Evolutionary conservation across 75 land plant species (phyloP).

Genomic region (Cupressus sempervirens): DNA sequence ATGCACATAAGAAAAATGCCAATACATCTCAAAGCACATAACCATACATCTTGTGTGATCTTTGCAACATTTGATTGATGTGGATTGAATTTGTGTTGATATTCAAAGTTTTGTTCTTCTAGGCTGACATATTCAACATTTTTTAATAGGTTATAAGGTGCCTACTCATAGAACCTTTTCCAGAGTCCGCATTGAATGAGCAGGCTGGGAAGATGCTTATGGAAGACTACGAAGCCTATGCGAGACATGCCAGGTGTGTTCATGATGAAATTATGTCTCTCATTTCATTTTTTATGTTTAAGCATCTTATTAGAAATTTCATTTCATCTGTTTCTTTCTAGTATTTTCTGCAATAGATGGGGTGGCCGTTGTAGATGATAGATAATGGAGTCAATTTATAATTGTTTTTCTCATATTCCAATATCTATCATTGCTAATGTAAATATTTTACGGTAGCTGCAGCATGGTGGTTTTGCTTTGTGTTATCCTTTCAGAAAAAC

Average conservation of each 20-base stretch:
- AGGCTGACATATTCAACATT: not conserved
- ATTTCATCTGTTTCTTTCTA: not conserved
- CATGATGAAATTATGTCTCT: not conserved
- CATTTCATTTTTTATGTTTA: not conserved
- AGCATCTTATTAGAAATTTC: not conserved
- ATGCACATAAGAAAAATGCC: not conserved
- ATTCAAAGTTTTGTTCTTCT: not conserved
- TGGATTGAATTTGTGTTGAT: no score
- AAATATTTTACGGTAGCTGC: no score
- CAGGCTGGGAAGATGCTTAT: constrained; percentile 99
- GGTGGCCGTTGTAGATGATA: not conserved
- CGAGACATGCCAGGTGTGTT: constrained; percentile 85
- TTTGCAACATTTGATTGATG: not conserved
- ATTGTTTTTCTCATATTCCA: no score
- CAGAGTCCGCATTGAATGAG: constrained; percentile 98
- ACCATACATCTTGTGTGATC: not conserved
- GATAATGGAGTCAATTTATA: no score
- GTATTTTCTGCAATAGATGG: not conserved
- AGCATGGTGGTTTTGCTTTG: no score
- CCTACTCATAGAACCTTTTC: constrained; percentile 92
- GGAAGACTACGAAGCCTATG: constrained; percentile 96
- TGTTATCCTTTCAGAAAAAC: not conserved
- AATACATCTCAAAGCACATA: not conserved
- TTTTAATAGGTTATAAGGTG: constrained; percentile 79
- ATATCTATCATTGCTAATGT: no score